phyloP scores from a whole-genome alignment of 352 stramenopile genomes.

The Globisporangium mamillatum region DNA sequence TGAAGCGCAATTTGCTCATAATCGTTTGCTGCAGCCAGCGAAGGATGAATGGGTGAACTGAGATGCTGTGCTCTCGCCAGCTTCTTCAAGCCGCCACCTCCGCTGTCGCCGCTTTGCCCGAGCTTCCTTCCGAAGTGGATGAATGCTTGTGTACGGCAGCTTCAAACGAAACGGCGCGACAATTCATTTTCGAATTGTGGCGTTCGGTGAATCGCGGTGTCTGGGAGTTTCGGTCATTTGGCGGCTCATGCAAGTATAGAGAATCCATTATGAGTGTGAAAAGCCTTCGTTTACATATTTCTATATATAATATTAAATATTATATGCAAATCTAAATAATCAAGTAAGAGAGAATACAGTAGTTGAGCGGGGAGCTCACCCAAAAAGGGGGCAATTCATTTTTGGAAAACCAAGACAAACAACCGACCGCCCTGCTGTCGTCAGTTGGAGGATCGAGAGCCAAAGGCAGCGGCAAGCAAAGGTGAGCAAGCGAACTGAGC shows the following conservation, averaged over 20 bases:
- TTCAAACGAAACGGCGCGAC: constrained; percentile 14
- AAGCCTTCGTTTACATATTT: too few relatives aligned
- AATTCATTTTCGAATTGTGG: constrained; percentile 19
- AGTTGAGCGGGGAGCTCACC: background rate
- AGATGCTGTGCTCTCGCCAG: background rate
- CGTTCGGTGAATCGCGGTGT: background rate
- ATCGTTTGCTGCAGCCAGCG: background rate
- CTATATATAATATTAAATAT: background rate
- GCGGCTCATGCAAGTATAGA: background rate
- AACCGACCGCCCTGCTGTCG: background rate
- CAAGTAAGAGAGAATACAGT: background rate
- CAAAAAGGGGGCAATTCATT: background rate
- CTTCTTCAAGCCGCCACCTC: background rate
- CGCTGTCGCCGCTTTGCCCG: background rate
- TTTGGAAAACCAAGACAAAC: background rate
- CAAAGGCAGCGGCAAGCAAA: constrained; percentile 8
- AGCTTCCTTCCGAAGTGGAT: too few relatives aligned
- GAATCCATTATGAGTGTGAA: background rate
- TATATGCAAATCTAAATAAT: background rate
- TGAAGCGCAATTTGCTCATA: constrained; percentile 86
- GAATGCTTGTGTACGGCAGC: background rate
- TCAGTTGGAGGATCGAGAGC: constrained; percentile 6
- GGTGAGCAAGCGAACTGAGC: background rate
- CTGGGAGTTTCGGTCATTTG: background rate
- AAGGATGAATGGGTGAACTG: background rate